These are phyloP conservation scores for Paramecium sexaurelia DNA, from an alignment of 73 alveolate species.

Conservation along the genomic window DNA sequence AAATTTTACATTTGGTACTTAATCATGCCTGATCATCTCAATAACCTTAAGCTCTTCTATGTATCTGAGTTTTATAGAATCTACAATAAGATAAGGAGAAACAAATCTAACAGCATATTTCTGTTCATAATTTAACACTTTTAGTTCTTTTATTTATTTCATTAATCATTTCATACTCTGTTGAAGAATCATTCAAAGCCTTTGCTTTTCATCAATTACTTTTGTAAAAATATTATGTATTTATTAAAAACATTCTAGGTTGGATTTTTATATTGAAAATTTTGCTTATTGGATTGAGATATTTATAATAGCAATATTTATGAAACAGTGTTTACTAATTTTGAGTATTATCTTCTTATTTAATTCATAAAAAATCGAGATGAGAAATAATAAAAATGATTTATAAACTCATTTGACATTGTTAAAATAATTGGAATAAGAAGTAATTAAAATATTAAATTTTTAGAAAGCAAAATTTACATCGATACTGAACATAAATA, in stretches of 20 bases:
- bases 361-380: neutral
- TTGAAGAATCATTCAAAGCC: neutral
- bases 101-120: neutral
- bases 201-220: neutral
- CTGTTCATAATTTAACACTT: neutral
- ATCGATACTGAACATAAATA: neutral
- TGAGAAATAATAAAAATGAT: neutral
- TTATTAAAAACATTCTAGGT: neutral
- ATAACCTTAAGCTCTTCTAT: neutral
- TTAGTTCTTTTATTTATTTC: neutral
- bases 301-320: neutral
- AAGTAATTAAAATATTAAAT: neutral
- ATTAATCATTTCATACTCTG: neutral
- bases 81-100: neutral
- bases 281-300: neutral
- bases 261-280: neutral
- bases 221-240: neutral
- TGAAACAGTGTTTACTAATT: neutral
- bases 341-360: neutral
- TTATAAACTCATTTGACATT: neutral
- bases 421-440: neutral
- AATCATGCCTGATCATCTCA: neutral
- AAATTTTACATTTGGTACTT: neutral
- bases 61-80: neutral
- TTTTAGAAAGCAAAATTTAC: neutral